phyloP scores from a whole-genome alignment of 257 asterid genomes.

The Nicotiana tabacum region DNA sequence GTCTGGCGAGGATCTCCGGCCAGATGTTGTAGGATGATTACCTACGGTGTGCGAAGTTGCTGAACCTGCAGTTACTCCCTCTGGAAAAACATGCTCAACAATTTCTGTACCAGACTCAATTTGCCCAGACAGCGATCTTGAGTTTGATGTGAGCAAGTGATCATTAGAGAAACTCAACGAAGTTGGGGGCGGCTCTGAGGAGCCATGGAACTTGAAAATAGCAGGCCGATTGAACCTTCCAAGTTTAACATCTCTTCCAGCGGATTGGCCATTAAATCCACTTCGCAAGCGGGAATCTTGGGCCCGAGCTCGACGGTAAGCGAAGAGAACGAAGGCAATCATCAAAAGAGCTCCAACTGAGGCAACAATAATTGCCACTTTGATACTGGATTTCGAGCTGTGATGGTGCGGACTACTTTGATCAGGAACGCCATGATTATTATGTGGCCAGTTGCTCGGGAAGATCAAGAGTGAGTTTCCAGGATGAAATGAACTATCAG shows the following conservation, averaged over 20 bases:
- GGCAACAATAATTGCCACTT: constrained; percentile 72
- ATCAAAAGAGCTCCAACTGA: constrained; percentile 65
- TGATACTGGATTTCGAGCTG: constrained; percentile 41
- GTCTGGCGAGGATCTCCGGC: constrained; percentile 68
- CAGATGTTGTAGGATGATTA: constrained; percentile 49
- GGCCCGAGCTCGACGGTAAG: constrained; percentile 59
- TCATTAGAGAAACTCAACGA: constrained; percentile 79
- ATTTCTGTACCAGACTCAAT: constrained; percentile 57
- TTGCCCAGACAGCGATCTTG: constrained; percentile 59
- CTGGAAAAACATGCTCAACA: constrained; percentile 47
- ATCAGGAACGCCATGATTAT: constrained; percentile 16
- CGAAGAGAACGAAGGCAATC: constrained; percentile 67
- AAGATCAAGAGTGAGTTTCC: constrained; percentile 41
- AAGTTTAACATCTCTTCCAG: constrained; percentile 48
- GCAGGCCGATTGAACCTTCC: constrained; percentile 59
- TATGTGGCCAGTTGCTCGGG: constrained; percentile 18
- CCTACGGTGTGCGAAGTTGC: constrained; percentile 30
- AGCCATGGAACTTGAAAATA: constrained; percentile 55
- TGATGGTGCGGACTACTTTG: constrained; percentile 13
- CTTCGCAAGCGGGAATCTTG: constrained; percentile 44
- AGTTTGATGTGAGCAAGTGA: constrained; percentile 67
- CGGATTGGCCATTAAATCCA: constrained; percentile 40
- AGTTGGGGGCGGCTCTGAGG: constrained; percentile 55
- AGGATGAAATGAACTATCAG: constrained; percentile 62
- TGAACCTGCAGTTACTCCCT: constrained; percentile 31